Conservation (phyloP, 2,329 filamentous ascomycete species). For the Neoascochyta sp. region DNA sequence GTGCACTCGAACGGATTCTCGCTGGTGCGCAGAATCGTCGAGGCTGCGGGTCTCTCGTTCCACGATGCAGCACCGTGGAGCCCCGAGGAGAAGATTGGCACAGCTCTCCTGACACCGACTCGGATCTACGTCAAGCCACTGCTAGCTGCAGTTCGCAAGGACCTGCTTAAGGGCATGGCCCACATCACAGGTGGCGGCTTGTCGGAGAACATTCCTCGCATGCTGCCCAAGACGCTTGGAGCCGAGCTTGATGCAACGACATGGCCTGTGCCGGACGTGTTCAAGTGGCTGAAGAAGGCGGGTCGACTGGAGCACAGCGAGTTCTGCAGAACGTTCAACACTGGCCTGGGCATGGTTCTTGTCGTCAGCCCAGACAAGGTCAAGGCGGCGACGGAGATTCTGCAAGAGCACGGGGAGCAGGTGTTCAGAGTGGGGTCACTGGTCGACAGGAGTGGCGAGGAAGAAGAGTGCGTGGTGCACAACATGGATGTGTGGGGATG, state of each 20-base stretch:
- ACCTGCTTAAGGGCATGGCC: constrained; percentile 82
- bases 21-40: constrained; percentile 85
- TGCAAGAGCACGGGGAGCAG: constrained; percentile 68
- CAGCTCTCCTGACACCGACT: constrained; percentile 80
- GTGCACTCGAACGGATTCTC: constrained; percentile 98
- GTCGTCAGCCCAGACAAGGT: constrained; percentile 67
- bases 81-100: constrained; percentile 59
- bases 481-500: constrained; percentile 53
- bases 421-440: constrained; percentile 75
- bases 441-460: constrained; percentile 52
- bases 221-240: constrained; percentile 74
- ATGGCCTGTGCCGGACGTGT: constrained; percentile 75
- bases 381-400: constrained; percentile 55
- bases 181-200: constrained; percentile 97
- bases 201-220: constrained; percentile 88
- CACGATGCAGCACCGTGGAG: constrained; percentile 75
- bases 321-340: constrained; percentile 93
- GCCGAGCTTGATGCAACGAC: constrained; percentile 74
- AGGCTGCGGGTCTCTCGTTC: constrained; percentile 68
- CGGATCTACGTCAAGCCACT: constrained; percentile 87
- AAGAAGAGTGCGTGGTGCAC: constrained; percentile 57
- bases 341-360: constrained; percentile 88
- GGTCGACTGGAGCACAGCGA: constrained; percentile 71
- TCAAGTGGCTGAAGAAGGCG: constrained; percentile 76
- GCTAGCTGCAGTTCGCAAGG: constrained; percentile 59